phyloP scores from a whole-genome alignment of 2,329 filamentous ascomycete species.

The Verticillium tricorpus region DNA sequence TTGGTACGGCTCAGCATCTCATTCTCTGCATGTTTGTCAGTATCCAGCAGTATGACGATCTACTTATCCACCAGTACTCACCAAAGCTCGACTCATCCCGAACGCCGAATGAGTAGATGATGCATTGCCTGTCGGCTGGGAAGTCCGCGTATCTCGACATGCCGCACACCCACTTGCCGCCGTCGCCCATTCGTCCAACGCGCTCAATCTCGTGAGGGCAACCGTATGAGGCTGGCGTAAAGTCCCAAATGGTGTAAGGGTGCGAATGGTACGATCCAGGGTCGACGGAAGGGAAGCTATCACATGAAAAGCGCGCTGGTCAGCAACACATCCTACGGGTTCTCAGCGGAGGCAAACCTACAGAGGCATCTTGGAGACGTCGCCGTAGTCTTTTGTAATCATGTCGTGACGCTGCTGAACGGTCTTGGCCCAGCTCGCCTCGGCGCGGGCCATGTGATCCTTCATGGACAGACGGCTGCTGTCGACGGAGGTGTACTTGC shows the following conservation, averaged over 20 bases:
- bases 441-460: constrained; percentile 14
- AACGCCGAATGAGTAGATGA: constrained; percentile 35
- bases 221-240: constrained; percentile 30
- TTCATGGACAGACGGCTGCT: constrained; percentile 8
- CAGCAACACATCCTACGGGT: not conserved
- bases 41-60: not conserved
- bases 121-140: constrained; percentile 16
- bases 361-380: constrained; percentile 18
- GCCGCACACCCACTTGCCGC: constrained; percentile 39
- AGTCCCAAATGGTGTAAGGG: constrained; percentile 34
- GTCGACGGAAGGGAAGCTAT: constrained; percentile 17
- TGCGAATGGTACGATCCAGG: constrained; percentile 13
- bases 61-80: constrained; percentile 2
- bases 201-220: constrained; percentile 36
- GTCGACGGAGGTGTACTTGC: constrained; percentile 3
- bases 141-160: constrained; percentile 29
- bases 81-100: constrained; percentile 30
- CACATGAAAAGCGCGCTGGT: not conserved
- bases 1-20: constrained; percentile 31
- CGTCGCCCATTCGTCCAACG: constrained; percentile 31
- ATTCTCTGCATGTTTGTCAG: constrained; percentile 18
- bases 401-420: constrained; percentile 23
- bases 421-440: constrained; percentile 21
- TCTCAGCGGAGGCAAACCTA: constrained; percentile 1
- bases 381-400: constrained; percentile 15